A percentile compares a stretch with the other conserved stretches of the same genome.
These are phyloP conservation scores for Cunninghamia lanceolata DNA, from an alignment of 75 land plant species.

Conservation along the genomic window DNA sequence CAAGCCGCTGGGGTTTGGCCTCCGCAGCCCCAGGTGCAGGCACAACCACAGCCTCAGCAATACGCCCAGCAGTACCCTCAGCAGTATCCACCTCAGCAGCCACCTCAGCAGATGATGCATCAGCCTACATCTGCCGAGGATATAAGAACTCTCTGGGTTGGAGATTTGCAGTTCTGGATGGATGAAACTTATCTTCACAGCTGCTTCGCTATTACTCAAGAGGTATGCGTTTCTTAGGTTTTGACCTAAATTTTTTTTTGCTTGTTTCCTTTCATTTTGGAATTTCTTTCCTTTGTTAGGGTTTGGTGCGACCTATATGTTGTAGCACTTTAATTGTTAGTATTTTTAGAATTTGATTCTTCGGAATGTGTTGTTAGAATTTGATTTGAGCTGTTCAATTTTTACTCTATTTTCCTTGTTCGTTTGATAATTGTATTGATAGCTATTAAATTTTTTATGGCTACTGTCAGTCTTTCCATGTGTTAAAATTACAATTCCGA, in stretches of 20 bases:
- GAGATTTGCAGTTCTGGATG: slow-evolving; percentile 58
- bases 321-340: too few relatives aligned
- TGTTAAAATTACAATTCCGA: too few relatives aligned
- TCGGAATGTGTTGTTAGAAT: neutral
- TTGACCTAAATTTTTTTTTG: neutral
- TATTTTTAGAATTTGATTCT: too few relatives aligned
- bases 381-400: neutral
- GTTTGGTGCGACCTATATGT: too few relatives aligned
- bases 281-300: neutral
- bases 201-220: slow-evolving; percentile 34
- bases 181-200: slow-evolving; percentile 42
- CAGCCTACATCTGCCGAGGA: slow-evolving; percentile 41
- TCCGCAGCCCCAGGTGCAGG: neutral
- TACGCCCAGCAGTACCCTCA: neutral
- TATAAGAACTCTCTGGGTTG: slow-evolving; percentile 49
- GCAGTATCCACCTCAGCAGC: slow-evolving; percentile 10
- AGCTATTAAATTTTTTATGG: too few relatives aligned
- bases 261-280: neutral
- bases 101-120: slow-evolving; percentile 19
- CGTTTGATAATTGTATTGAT: neutral
- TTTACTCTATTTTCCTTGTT: neutral
- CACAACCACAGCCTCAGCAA: neutral
- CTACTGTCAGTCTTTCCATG: too few relatives aligned
- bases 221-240: slow-evolving; percentile 16
- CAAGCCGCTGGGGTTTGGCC: neutral